Evolutionary conservation across 2,329 filamentous ascomycete species (phyloP).

Genomic region (Thelonectria olida): DNA sequence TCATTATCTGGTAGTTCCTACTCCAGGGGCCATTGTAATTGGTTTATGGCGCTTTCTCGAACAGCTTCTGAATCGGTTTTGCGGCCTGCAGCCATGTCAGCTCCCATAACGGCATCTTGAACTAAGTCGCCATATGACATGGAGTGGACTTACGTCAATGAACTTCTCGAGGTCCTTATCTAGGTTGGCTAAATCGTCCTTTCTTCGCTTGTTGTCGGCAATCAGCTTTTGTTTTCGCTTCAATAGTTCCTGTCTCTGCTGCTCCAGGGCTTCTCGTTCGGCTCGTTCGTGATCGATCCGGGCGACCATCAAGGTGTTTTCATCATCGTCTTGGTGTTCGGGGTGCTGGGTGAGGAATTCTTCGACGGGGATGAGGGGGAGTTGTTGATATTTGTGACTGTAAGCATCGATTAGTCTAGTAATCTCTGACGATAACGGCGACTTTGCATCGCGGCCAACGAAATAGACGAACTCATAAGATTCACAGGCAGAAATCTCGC

Average conservation of each 20-base stretch:
- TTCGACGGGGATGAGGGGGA: slow-evolving; percentile 85
- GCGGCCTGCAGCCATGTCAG: slow-evolving; percentile 67
- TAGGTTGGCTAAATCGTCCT: slow-evolving; percentile 89
- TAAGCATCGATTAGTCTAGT: slow-evolving; percentile 12
- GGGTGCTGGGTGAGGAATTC: slow-evolving; percentile 83
- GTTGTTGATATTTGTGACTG: slow-evolving; percentile 86
- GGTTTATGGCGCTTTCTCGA: slow-evolving; percentile 74
- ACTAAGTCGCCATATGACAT: background rate
- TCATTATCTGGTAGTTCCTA: background rate
- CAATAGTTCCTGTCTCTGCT: slow-evolving; percentile 79
- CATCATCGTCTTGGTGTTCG: slow-evolving; percentile 75
- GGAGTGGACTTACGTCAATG: slow-evolving; percentile 74
- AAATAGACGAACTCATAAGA: slow-evolving; percentile 80
- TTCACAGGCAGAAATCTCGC: slow-evolving; percentile 91
- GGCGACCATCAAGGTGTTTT: slow-evolving; percentile 86
- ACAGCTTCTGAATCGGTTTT: slow-evolving; percentile 86
- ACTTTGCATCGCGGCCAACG: background rate
- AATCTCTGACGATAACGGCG: background rate
- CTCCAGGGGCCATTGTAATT: background rate
- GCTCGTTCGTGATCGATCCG: slow-evolving; percentile 90
- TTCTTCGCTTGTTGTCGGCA: slow-evolving; percentile 85
- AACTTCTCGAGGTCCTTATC: slow-evolving; percentile 95
- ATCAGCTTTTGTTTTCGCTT: slow-evolving; percentile 72
- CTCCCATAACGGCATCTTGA: background rate
- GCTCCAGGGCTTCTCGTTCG: slow-evolving; percentile 86